Evolutionary conservation across 495 filamentous ascomycete genomes (phyloP), one percentile per base, ranked within the genome.

Genomic region (Trichoderma parareesei): DNA sequence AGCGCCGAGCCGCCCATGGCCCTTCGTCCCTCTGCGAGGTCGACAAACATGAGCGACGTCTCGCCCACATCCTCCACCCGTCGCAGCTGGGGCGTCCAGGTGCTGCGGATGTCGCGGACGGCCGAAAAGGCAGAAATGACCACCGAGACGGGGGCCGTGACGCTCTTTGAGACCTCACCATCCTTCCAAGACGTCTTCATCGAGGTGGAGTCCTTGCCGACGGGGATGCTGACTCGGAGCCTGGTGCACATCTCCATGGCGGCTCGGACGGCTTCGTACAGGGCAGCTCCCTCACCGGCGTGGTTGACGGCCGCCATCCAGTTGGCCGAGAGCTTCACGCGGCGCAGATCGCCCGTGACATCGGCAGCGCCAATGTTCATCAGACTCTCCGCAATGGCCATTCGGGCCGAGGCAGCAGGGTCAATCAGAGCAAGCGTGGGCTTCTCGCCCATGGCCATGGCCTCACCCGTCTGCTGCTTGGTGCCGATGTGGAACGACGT

Each of bases 161-260:
- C 93, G 69, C 92, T 91, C 79, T 89, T 96, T 9, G 80, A 73
- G 53, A 84, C 77, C 61, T 86, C 81, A 46, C 81, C 79, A 64
- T 94, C 91, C 69, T 85, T 89, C 95, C 94, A 98, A 65, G 90
- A 89, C 77, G 94, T 93, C 80, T 97, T 97, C 94, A 98, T 98
- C 16, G 91, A 96, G 77, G 94, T 96, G 5, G 93, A 97, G 73
- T 98, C 94, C 77, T 98, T 97, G 61, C 94, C 94, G 9, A 97
- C 94, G 4, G 94, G 95, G 64, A 98, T 97, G 64, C 88, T 90
- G 68, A 98, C 85, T 20, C 91, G 91, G 43, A 98, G 81, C 70
- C 87, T 84, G 27, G 90, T 90, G 69, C 78, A 85, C 6, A 97
- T 77, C n/a, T 93, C 89, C 79, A 96, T 85, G 59, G 90, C 91